Evolutionary conservation across 2,329 filamentous ascomycete species (phyloP).

Genomic region (Apiospora koreana): DNA sequence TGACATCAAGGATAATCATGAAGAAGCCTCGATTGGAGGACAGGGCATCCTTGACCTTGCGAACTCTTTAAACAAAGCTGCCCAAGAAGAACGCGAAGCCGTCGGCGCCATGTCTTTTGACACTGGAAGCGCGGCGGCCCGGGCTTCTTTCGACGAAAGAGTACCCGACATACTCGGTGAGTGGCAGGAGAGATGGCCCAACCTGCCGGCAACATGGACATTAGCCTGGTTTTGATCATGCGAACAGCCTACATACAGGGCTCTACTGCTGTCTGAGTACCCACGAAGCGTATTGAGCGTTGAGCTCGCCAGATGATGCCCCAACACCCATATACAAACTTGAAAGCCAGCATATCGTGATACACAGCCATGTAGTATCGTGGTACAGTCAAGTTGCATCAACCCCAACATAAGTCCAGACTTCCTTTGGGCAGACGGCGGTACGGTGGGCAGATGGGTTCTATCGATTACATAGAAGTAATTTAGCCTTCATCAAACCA

Average conservation of each 20-base stretch:
- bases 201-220: conserved; percentile 90
- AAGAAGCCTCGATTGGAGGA: conserved; percentile 89
- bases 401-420: background rate
- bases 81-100: conserved; percentile 71
- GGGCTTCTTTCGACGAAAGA: conserved; percentile 83
- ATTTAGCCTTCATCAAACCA: too few relatives aligned
- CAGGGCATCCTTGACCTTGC: conserved; percentile 91
- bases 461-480: too few relatives aligned
- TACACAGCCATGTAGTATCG: background rate
- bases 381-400: background rate
- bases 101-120: conserved; percentile 69
- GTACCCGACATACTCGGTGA: conserved; percentile 89
- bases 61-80: conserved; percentile 78
- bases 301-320: background rate
- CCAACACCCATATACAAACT: background rate
- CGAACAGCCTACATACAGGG: background rate
- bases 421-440: background rate
- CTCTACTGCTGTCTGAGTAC: background rate
- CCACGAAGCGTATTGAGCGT: background rate
- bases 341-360: background rate
- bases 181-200: conserved; percentile 96
- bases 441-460: background rate
- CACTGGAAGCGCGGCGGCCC: conserved; percentile 63
- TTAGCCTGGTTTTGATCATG: conserved; percentile 80
- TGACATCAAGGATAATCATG: conserved; percentile 97